Evolutionary conservation across 768 basidiomycete genomes (phyloP).

Genomic region (Pleurotus salmoneostramineus): DNA sequence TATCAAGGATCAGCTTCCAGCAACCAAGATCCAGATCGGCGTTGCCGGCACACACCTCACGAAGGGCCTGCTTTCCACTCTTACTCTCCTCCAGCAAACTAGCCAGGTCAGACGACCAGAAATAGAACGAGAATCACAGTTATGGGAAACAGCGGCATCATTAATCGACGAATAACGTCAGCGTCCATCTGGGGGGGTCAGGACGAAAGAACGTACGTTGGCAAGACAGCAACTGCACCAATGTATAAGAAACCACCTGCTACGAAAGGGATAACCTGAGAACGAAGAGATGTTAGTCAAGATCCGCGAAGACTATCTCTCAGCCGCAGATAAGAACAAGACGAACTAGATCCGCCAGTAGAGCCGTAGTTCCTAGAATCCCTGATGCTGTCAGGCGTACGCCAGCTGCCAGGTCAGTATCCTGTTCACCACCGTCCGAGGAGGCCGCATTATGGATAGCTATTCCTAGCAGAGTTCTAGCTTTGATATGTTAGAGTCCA

Average conservation of each 20-base stretch:
- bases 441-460: slow-evolving; percentile 74
- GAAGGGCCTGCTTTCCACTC: slow-evolving; percentile 83
- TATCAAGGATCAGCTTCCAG: slow-evolving; percentile 6
- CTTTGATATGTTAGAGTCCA: slow-evolving; percentile 16
- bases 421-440: slow-evolving; percentile 33
- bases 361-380: slow-evolving; percentile 79
- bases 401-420: slow-evolving; percentile 68
- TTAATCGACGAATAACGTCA: background rate
- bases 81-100: slow-evolving; percentile 86
- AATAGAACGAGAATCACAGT: slow-evolving; percentile 1
- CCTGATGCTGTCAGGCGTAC: slow-evolving; percentile 74
- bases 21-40: background rate
- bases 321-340: slow-evolving; percentile 9
- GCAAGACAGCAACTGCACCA: slow-evolving; percentile 87
- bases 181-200: slow-evolving; percentile 5
- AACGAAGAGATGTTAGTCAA: slow-evolving; percentile 12
- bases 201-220: slow-evolving; percentile 58
- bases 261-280: slow-evolving; percentile 83
- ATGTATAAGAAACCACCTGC: slow-evolving; percentile 93
- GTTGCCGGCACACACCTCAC: slow-evolving; percentile 58
- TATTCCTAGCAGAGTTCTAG: slow-evolving; percentile 84
- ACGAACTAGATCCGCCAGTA: slow-evolving; percentile 76
- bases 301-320: slow-evolving; percentile 6
- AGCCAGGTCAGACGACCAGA: slow-evolving; percentile 11
- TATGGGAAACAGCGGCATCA: background rate